Percentiles rank a stretch among this genome's conserved stretches.
phyloP scores from a whole-genome alignment of 2,329 filamentous ascomycete genomes.

The Simplicillium sp. region DNA sequence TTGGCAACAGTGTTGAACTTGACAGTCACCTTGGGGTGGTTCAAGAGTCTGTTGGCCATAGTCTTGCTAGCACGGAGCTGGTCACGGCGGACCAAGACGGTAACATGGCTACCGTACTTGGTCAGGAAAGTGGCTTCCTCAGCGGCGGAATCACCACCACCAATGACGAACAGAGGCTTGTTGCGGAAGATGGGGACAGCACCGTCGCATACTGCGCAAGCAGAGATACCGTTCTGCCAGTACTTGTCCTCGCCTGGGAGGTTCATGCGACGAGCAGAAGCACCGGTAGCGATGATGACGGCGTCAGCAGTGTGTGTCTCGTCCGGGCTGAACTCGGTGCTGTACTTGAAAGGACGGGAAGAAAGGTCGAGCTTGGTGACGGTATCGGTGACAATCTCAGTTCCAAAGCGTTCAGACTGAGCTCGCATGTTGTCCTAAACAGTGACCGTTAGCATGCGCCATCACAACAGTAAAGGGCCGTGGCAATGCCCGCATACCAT shows the following conservation, averaged over 20 bases:
- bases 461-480: slow-evolving; percentile 1
- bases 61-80: slow-evolving; percentile 80
- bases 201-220: slow-evolving; percentile 95
- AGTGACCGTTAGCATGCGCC: neutral
- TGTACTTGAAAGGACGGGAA: slow-evolving; percentile 80
- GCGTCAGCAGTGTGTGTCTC: slow-evolving; percentile 82
- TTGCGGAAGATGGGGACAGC: slow-evolving; percentile 96
- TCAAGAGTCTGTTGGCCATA: slow-evolving; percentile 78
- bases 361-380: slow-evolving; percentile 82
- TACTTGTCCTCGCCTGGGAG: slow-evolving; percentile 86
- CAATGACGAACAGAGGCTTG: slow-evolving; percentile 91
- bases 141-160: slow-evolving; percentile 91
- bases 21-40: slow-evolving; percentile 84
- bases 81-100: slow-evolving; percentile 82
- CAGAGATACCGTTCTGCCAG: slow-evolving; percentile 95
- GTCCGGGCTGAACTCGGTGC: slow-evolving; percentile 79
- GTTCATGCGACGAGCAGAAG: slow-evolving; percentile 75
- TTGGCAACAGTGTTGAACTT: slow-evolving; percentile 73
- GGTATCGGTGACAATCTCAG: slow-evolving; percentile 86
- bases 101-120: slow-evolving; percentile 94
- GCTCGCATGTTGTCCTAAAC: slow-evolving; percentile 74
- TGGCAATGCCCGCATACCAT: slow-evolving; percentile 49
- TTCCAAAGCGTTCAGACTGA: slow-evolving; percentile 88
- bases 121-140: slow-evolving; percentile 97
- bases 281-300: slow-evolving; percentile 90